Base-by-base conservation (phyloP, 495 filamentous ascomycete species). In the Neurospora sp. region DNA sequence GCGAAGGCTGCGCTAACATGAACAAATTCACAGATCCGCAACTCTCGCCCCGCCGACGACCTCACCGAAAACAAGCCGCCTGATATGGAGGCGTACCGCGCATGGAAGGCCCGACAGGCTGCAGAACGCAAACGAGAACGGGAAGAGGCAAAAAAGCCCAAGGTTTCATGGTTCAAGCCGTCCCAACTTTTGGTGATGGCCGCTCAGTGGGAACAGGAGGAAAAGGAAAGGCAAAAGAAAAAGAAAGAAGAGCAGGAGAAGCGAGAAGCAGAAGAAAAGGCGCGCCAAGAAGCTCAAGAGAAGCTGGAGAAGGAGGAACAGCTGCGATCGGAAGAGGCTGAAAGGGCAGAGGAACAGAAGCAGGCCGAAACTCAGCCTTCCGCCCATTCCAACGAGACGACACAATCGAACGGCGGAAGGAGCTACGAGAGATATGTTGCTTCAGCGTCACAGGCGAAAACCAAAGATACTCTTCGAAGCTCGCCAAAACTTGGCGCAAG, bases 361-460 rank as follows among this genome's bases (percentile, higher is more conserved):
- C 20, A 59, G 42, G 27, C n/a, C 16, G 71, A 72, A 69, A 38
- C 44, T 7, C 31, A 72, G 18, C 44, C 23, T 23, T 59, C 54
- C 16, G 10, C 20, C 69, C 72, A 78, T 42, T 84, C 83, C 16
- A 78, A 81, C 39, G 81, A 82, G 4, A 80, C 80, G 1, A 86
- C 84, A 0, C 84, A 86, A 70, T 80, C 82, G 4, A 86, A 86
- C 71, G 79, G 80, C 18, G 83, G 78, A 9, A 78, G 84, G 37
- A 85, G 82, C 72, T 86, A 86, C 69, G 83, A 85, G 11, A 78
- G 78, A 39, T 84, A 80, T 70, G 72, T 70, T 70, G 69, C 35
- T 48, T 1, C 31, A 62, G 2, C 77, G 77, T 37, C 73, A 77
- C 4, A 70, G 42, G 20, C 72, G 14, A n/a, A 42, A 48, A 20